Conservation (phyloP, 2,329 filamentous ascomycete genomes). For the Annulohypoxylon truncatum region DNA sequence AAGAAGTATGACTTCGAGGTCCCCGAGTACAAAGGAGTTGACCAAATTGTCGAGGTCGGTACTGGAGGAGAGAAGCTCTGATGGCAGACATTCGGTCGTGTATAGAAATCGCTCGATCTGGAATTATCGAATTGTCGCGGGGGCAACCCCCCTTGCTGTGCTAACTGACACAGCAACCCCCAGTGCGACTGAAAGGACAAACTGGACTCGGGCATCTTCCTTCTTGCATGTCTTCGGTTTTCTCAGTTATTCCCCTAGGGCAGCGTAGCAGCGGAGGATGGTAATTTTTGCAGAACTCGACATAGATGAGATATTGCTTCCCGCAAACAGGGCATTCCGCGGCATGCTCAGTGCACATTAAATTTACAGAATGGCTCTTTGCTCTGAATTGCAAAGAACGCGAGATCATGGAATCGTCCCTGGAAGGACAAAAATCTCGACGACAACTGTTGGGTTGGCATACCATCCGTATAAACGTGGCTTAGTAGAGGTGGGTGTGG, state of each 20-base stretch:
- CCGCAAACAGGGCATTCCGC: constrained; percentile 69
- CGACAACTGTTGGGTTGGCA: constrained; percentile 39
- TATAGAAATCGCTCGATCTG: constrained; percentile 9
- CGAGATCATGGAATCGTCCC: constrained; percentile 39
- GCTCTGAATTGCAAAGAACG: constrained; percentile 36
- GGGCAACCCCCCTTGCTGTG: constrained; percentile 9
- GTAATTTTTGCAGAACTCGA: constrained; percentile 65
- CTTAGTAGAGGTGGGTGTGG: constrained; percentile 41
- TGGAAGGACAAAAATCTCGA: constrained; percentile 42
- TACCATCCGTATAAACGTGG: constrained; percentile 46
- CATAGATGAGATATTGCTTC: constrained; percentile 69
- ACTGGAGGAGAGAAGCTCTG: constrained; percentile 64
- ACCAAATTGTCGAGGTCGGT: constrained; percentile 86
- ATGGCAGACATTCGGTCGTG: constrained; percentile 37
- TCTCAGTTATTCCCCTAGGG: constrained; percentile 56
- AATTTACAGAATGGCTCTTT: constrained; percentile 48
- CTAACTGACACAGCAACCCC: constrained; percentile 67
- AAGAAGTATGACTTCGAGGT: constrained; percentile 88
- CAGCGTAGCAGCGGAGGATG: constrained; percentile 62
- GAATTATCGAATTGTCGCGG: constrained; percentile 3
- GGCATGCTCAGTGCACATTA: constrained; percentile 71
- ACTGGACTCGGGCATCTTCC: constrained; percentile 68
- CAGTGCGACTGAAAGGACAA: constrained; percentile 68
- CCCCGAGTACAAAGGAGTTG: constrained; percentile 84
- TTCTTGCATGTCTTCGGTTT: constrained; percentile 61